Conservation (phyloP, 805 yeast species). For the Pichia pseudocactophila region DNA sequence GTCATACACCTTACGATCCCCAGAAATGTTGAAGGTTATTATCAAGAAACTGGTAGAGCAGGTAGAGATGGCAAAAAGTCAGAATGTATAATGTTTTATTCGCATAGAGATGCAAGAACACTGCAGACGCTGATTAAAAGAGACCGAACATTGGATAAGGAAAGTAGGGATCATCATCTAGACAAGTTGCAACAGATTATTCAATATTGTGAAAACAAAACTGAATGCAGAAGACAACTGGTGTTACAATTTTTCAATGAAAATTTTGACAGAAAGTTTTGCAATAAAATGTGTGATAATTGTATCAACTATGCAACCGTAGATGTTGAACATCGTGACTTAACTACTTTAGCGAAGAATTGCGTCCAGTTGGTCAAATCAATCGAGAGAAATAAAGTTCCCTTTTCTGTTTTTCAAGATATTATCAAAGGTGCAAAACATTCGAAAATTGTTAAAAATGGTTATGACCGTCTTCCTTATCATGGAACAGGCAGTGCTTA, state of each 20-base stretch:
- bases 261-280: slow-evolving; percentile 53
- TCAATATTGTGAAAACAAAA: slow-evolving; percentile 82
- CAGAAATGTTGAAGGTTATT: slow-evolving; percentile 87
- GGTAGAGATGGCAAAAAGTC: slow-evolving; percentile 89
- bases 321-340: slow-evolving; percentile 49
- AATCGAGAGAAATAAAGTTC: slow-evolving; percentile 53
- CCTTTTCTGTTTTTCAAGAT: slow-evolving; percentile 76
- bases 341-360: slow-evolving; percentile 52
- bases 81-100: slow-evolving; percentile 75
- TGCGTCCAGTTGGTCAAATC: slow-evolving; percentile 51
- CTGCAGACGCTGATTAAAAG: slow-evolving; percentile 69
- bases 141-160: slow-evolving; percentile 57
- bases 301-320: slow-evolving; percentile 44
- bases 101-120: slow-evolving; percentile 69
- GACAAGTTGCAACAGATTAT: slow-evolving; percentile 73
- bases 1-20: slow-evolving; percentile 88
- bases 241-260: slow-evolving; percentile 90
- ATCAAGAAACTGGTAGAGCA: slow-evolving; percentile 97
- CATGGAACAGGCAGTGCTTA: slow-evolving; percentile 66
- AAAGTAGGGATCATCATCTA: slow-evolving; percentile 66
- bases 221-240: slow-evolving; percentile 85
- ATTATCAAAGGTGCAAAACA: slow-evolving; percentile 64
- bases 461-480: slow-evolving; percentile 48
- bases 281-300: slow-evolving; percentile 77
- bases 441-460: slow-evolving; percentile 51